Percentiles rank a stretch among this genome's conserved stretches.
phyloP scores from a whole-genome alignment of 1,139 yeast genomes.

The Waltiozyma sp. region DNA sequence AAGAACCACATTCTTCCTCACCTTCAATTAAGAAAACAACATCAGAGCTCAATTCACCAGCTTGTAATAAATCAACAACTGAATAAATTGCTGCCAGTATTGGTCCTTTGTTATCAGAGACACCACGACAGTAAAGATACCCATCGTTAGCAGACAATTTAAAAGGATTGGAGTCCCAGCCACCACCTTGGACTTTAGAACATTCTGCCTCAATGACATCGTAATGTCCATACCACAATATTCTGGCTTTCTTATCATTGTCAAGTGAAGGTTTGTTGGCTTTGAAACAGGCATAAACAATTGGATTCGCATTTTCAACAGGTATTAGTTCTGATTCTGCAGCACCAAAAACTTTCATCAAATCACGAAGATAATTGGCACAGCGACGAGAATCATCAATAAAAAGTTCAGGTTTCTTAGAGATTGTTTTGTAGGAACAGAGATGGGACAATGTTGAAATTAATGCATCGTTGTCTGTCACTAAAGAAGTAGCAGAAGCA shows the following conservation, averaged over 20 bases:
- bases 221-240: constrained; percentile 91
- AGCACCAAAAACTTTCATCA: constrained; percentile 68
- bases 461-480: constrained; percentile 45
- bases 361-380: constrained; percentile 59
- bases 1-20: constrained; percentile 89
- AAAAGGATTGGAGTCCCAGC: constrained; percentile 79
- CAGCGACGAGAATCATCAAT: constrained; percentile 80
- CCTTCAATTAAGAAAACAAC: constrained; percentile 85
- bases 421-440: constrained; percentile 66
- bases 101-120: constrained; percentile 93
- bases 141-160: constrained; percentile 69
- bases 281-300: constrained; percentile 64
- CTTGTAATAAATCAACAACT: constrained; percentile 58
- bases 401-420: constrained; percentile 53
- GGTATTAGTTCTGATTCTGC: constrained; percentile 53
- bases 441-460: constrained; percentile 49
- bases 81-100: constrained; percentile 81
- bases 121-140: constrained; percentile 84
- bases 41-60: constrained; percentile 49
- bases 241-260: constrained; percentile 20
- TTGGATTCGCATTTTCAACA: constrained; percentile 64
- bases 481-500: constrained; percentile 8
- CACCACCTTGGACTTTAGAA: constrained; percentile 21
- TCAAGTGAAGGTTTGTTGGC: constrained; percentile 24
- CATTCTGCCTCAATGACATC: constrained; percentile 76